Conservation (phyloP, 148 eudicot species). For the Rhododendron henanense region DNA sequence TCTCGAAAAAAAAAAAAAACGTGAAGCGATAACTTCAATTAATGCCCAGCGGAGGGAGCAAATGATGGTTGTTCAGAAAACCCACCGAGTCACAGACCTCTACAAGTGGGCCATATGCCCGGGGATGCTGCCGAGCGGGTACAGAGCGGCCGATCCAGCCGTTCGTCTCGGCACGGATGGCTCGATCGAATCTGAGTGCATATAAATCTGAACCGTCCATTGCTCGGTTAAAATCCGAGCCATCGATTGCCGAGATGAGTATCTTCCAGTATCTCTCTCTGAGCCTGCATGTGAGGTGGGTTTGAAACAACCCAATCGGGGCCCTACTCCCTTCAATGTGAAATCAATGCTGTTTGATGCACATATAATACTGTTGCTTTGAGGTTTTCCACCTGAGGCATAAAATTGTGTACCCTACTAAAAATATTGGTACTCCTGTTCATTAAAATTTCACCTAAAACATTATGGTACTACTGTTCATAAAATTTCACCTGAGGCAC, state of each 20-base stretch:
- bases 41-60: background rate
- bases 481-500: too few relatives aligned
- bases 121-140: too few relatives aligned
- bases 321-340: background rate
- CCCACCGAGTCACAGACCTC: background rate
- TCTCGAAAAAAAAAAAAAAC: background rate
- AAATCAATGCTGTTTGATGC: background rate
- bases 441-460: too few relatives aligned
- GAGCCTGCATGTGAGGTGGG: background rate
- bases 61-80: background rate
- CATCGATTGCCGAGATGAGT: too few relatives aligned
- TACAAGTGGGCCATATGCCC: background rate
- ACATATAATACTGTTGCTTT: background rate
- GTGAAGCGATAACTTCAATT: background rate
- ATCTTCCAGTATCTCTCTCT: background rate
- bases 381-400: background rate
- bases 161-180: too few relatives aligned
- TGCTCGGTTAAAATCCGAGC: too few relatives aligned
- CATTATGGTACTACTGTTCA: too few relatives aligned
- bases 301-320: background rate
- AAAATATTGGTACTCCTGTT: too few relatives aligned
- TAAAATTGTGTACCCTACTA: background rate
- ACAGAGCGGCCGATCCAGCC: too few relatives aligned
- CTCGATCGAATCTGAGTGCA: too few relatives aligned
- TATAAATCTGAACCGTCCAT: rapidly evolving